phyloP scores from a whole-genome alignment of 2,329 filamentous ascomycete species.

The Cladosporium sp. region DNA sequence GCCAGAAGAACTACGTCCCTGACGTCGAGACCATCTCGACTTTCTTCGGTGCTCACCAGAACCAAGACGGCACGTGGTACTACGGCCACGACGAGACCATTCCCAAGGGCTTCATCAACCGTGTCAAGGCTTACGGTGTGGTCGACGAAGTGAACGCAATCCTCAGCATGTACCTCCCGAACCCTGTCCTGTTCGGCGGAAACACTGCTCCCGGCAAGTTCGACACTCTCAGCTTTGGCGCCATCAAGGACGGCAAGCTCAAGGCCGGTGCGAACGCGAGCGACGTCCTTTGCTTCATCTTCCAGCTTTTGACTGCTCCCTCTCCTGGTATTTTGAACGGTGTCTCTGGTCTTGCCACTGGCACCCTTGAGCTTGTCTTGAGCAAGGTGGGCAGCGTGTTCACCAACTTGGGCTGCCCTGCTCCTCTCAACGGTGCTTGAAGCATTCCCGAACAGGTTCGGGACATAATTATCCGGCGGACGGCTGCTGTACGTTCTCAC shows the following conservation, averaged over 20 bases:
- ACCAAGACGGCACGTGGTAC: constrained; percentile 40
- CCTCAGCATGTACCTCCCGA: constrained; percentile 36
- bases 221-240: constrained; percentile 37
- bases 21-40: constrained; percentile 24
- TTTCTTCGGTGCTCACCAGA: constrained; percentile 28
- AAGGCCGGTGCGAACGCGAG: constrained; percentile 25
- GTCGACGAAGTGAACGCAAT: neutral
- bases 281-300: constrained; percentile 40
- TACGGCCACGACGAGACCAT: constrained; percentile 32
- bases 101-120: constrained; percentile 1
- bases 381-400: constrained; percentile 31
- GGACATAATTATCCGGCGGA: neutral
- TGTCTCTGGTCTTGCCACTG: constrained; percentile 33
- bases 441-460: neutral
- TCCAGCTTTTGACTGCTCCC: constrained; percentile 39
- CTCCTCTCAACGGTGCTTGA: constrained; percentile 25
- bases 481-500: neutral
- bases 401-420: constrained; percentile 35
- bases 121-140: constrained; percentile 3
- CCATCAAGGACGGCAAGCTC: constrained; percentile 40
- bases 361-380: constrained; percentile 29
- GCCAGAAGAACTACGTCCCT: neutral
- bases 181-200: constrained; percentile 47
- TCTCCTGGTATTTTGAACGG: constrained; percentile 38
- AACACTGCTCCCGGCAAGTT: constrained; percentile 43